These are phyloP conservation scores for Abrus pulchellus DNA, from an alignment of 306 rosid species.

Conservation along the genomic window DNA sequence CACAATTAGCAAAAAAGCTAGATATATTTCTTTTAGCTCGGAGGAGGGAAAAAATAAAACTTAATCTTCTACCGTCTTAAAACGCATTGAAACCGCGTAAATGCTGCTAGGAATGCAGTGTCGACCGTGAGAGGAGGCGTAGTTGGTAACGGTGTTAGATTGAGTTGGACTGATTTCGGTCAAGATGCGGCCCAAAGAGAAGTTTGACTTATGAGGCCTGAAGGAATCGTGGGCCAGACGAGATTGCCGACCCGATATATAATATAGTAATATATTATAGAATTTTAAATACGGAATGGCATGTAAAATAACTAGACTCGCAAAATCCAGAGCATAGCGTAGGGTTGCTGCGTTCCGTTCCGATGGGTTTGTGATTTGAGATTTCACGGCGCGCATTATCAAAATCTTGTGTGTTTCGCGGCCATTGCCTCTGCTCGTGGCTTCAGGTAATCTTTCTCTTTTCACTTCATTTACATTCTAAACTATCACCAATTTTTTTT, in stretches of 20 bases:
- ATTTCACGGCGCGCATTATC: constrained; percentile 24
- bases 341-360: constrained; percentile 10
- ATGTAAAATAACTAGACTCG: neutral
- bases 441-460: neutral
- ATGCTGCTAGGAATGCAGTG: too few relatives aligned
- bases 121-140: neutral
- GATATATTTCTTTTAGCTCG: too few relatives aligned
- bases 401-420: neutral
- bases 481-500: neutral
- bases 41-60: too few relatives aligned
- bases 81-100: too few relatives aligned
- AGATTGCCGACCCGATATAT: neutral
- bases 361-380: constrained; percentile 25
- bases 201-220: neutral
- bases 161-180: neutral
- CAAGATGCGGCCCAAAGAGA: neutral
- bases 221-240: neutral
- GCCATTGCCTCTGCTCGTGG: constrained; percentile 2
- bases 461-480: neutral
- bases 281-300: neutral
- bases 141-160: neutral
- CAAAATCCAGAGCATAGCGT: constrained; percentile 3
- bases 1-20: too few relatives aligned
- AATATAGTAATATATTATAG: neutral
- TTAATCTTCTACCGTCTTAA: too few relatives aligned